Percentiles rank a stretch among this genome's conserved stretches.
phyloP scores from a whole-genome alignment of 116 monocot genomes.

The Dioscorea cayenensis region DNA sequence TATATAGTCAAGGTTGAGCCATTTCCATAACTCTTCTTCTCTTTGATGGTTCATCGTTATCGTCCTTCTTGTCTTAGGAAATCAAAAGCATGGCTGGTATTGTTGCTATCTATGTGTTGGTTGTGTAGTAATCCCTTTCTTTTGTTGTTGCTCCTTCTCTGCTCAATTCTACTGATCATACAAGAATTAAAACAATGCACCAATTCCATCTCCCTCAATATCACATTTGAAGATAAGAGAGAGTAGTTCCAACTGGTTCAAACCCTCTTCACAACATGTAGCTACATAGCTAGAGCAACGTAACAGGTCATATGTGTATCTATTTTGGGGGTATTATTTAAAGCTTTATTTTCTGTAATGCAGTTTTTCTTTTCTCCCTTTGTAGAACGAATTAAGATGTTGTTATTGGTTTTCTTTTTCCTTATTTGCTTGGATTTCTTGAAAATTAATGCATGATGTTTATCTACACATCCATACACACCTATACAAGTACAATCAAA shows the following conservation, averaged over 20 bases:
- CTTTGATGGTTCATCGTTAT: background rate
- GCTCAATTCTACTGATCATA: background rate
- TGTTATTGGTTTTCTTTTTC: too few species aligned
- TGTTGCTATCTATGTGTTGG: background rate
- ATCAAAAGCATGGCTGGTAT: background rate
- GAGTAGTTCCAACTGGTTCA: slow-evolving; percentile 7
- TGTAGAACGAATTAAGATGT: too few species aligned
- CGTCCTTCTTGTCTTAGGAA: background rate
- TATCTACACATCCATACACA: too few species aligned
- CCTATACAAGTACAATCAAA: too few species aligned
- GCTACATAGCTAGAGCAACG: too few species aligned
- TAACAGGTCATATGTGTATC: too few species aligned
- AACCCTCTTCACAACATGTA: slow-evolving; percentile 15
- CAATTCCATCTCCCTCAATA: background rate
- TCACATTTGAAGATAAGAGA: slow-evolving; percentile 7
- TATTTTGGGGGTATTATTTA: too few species aligned
- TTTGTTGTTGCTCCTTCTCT: background rate
- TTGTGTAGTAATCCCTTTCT: background rate
- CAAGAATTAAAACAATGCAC: background rate
- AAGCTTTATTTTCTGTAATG: too few species aligned
- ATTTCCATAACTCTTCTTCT: background rate
- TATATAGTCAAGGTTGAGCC: background rate
- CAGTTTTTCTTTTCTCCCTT: too few species aligned
- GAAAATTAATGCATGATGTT: too few species aligned
- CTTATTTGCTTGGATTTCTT: too few species aligned